Base-by-base conservation (phyloP, 2,329 filamentous ascomycete genomes). In the Fusarium gaditjirri region DNA sequence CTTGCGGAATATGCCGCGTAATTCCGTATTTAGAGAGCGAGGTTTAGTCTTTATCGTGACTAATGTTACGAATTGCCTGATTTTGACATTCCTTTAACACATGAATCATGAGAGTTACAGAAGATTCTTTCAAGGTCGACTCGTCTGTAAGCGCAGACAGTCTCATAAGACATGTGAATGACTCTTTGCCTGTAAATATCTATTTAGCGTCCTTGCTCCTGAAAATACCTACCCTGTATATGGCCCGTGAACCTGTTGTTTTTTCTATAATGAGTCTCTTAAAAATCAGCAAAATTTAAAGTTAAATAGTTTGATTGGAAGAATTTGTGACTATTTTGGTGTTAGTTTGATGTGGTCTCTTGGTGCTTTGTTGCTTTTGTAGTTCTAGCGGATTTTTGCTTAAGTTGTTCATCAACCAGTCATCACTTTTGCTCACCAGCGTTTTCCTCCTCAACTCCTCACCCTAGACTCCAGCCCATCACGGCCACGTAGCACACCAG, bases 321-420 rank as follows among this genome's bases (percentile, higher is more conserved):
- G 4, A 16, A 8, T 14, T 3, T 33, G 9, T 8, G 4, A 17
- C 1, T 31, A 6, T 17, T 49, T 49, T 6, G 1, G 6, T 23
- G 12, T 33, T 0, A 8, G 1, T 17, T 4, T 5, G 10, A 29
- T 1, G 5, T n/a, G 3, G 2, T n/a, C 19, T n/a, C 9, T 3
- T 16, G 25, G 25, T 46, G 12, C 6, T 33, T 23, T 38, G 25
- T 9, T 41, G 6, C 2, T 5, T 13, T 7, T 23, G 7, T 0
- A 19, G 7, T 39, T 11, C 6, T 19, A 10, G 31, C 21, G 17
- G 1, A 27, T n/a, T 12, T 39, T 39, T 27, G 6, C 14, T 27
- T 5, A 10, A n/a, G 33, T n/a, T 6, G 31, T 29, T 0, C 1
- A 12, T 31, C 13, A 10, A 39, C 17, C 8, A 19, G 29, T 65